A percentile compares a stretch with the other conserved stretches of the same genome.
These are phyloP conservation scores for Beauveria rudraprayagi DNA, from an alignment of 2,329 filamentous ascomycete genomes.

Conservation along the genomic window DNA sequence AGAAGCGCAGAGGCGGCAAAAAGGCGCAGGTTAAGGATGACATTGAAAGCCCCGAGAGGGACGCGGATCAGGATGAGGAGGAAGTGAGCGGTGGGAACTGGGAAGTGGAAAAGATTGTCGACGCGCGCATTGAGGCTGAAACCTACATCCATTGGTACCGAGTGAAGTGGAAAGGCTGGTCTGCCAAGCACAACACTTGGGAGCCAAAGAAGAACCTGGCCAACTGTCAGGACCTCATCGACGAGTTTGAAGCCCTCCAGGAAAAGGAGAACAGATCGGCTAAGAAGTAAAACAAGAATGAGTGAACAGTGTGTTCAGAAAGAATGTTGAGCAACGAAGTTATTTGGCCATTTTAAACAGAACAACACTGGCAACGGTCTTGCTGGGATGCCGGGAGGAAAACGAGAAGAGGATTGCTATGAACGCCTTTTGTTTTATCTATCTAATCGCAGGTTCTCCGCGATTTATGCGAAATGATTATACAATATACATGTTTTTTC, in stretches of 20 bases:
- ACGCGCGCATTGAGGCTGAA: conserved; percentile 28
- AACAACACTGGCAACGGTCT: not conserved
- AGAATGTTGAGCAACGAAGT: not conserved
- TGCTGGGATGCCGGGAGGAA: not conserved
- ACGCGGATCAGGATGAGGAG: conserved; percentile 12
- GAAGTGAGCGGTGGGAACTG: conserved; percentile 25
- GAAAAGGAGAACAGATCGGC: not conserved
- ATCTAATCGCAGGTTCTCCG: not conserved
- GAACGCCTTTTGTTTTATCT: not conserved
- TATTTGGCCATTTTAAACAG: not conserved
- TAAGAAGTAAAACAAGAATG: not conserved
- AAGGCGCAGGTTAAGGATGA: not conserved
- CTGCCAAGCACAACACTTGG: conserved; percentile 41
- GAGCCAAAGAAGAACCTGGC: conserved; percentile 39
- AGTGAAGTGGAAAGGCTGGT: conserved; percentile 47
- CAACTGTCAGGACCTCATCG: conserved; percentile 29
- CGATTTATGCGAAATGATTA: no score
- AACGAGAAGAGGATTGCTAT: not conserved
- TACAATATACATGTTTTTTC: not conserved
- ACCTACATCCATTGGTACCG: conserved; percentile 34
- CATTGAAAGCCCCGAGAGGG: conserved; percentile 11
- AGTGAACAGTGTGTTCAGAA: not conserved
- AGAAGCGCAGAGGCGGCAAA: not conserved
- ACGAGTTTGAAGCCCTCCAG: conserved; percentile 24
- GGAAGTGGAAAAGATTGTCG: conserved; percentile 41